Evolutionary conservation across 1,284 basidiomycete species (phyloP).

Genomic region (Microstroma glucosiphilum): DNA sequence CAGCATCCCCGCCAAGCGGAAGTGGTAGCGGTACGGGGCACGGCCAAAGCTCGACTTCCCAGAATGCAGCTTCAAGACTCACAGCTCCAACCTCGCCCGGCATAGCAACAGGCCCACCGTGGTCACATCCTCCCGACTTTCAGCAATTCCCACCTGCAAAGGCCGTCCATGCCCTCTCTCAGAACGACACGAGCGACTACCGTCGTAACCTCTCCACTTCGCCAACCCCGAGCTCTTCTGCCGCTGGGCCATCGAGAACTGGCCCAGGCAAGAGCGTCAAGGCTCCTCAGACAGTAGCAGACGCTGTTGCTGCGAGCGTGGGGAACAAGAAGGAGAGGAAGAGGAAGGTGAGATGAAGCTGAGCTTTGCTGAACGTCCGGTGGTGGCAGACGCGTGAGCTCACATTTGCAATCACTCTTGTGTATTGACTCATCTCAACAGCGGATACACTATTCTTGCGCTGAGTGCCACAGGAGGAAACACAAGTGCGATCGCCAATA

Average conservation of each 20-base stretch:
- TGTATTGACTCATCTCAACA: neutral
- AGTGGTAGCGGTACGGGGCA: no score
- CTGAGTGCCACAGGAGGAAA: slow-evolving; percentile 44
- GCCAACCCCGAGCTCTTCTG: neutral
- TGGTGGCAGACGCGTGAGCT: neutral
- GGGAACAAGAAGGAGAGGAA: slow-evolving; percentile 36
- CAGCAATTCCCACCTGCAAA: neutral
- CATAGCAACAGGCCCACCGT: slow-evolving; percentile 1
- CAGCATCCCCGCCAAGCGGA: no score
- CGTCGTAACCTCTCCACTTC: neutral
- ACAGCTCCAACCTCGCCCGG: slow-evolving; percentile 4
- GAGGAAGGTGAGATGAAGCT: slow-evolving; percentile 21
- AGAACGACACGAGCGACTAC: neutral
- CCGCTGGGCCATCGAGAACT: neutral
- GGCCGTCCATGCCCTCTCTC: neutral
- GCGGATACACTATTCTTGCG: slow-evolving; percentile 45
- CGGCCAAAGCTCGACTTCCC: neutral
- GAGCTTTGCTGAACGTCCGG: neutral
- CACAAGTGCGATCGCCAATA: slow-evolving; percentile 45
- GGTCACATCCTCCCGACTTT: neutral
- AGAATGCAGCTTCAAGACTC: neutral
- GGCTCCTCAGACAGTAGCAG: slow-evolving; percentile 24
- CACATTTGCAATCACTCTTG: neutral
- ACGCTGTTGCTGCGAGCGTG: slow-evolving; percentile 37
- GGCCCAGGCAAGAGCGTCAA: neutral